phyloP scores from a whole-genome alignment of 2,329 filamentous ascomycete species.

The Mycosphaerella arachidis region DNA sequence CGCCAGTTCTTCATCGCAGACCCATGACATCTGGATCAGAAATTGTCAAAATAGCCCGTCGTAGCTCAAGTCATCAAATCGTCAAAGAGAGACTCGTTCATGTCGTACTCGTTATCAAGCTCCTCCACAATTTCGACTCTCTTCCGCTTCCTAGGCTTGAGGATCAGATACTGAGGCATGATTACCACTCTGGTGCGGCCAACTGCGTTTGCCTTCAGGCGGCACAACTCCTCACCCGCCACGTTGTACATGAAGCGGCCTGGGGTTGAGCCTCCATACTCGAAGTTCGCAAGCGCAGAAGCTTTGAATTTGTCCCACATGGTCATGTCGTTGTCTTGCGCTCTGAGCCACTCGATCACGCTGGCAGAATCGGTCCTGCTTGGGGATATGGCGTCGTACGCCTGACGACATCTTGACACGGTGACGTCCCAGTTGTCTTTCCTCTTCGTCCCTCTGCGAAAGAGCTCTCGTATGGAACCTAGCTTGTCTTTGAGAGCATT shows the following conservation, averaged over 20 bases:
- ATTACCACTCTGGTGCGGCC: not conserved
- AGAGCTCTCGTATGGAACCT: not conserved
- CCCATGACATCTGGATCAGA: not conserved
- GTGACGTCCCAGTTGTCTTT: slow-evolving; percentile 5
- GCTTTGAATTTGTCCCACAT: slow-evolving; percentile 46
- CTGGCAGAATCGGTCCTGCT: too few relatives aligned
- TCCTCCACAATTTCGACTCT: not conserved
- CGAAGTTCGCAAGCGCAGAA: slow-evolving; percentile 37
- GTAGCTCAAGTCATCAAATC: not conserved
- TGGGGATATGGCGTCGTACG: too few relatives aligned
- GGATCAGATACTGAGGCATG: not conserved
- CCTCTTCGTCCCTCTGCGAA: slow-evolving; percentile 4
- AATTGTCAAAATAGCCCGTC: not conserved
- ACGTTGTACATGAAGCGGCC: slow-evolving; percentile 36
- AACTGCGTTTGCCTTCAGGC: slow-evolving; percentile 32
- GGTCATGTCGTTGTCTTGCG: slow-evolving; percentile 17
- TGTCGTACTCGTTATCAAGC: not conserved
- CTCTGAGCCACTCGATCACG: slow-evolving; percentile 20
- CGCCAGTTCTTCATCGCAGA: not conserved
- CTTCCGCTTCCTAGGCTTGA: not conserved
- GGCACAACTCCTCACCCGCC: slow-evolving; percentile 39
- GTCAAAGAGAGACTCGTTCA: not conserved
- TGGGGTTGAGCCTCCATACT: slow-evolving; percentile 15
- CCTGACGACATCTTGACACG: slow-evolving; percentile 3
- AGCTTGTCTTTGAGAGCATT: slow-evolving; percentile 5